Base-by-base conservation (phyloP, 1,284 basidiomycete species). In the Thelephora terrestris region DNA sequence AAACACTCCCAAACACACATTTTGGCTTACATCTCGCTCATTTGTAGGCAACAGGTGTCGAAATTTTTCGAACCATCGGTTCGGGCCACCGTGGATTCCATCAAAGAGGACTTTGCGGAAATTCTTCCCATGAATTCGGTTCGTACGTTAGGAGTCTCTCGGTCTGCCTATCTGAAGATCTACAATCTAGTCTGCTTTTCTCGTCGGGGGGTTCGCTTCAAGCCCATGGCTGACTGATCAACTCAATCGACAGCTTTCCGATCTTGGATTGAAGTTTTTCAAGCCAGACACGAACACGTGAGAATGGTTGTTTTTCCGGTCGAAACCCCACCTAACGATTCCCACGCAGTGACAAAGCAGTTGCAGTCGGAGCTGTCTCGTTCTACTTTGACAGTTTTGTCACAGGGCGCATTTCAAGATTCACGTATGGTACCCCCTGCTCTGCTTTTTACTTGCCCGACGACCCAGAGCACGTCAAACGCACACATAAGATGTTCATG, bases 31-130 rank as follows among this genome's bases (percentile, higher is more conserved):
- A 45, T 79, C 78, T 37, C 76, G 79, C 58, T 73, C 68, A 12
- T n/a, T n/a, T n/a, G n/a, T 39, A 73, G 74, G 21, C 50, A 16
- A 37, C 64, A 68, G 9, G 58, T 74, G 12, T 62, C 63, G 5
- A 49, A 57, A 1, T 65, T 72, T 44, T 74, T 74, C 47, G 61
- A 69, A 47, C 71, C 70, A 0, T 67, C 71, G 0, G 48, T 66
- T 7, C 24, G 47, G 4, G 62, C 58, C 3, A 69, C 71, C 7
- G 47, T 68, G 3, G 53, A 58, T 0, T 61, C 64, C 1, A 54
- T 72, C 2, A 50, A 59, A 38, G 57, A 62, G 20, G 69, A 73
- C 48, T 53, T 52, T 2, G 34, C 50, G 2, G 34, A 43, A 43
- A n/a, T 57, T 61, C 24, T 66, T 39, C 20, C 35, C 35, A 37